Base-by-base conservation (phyloP, 140 eudicot genomes). In the Stevia rebaudiana region DNA sequence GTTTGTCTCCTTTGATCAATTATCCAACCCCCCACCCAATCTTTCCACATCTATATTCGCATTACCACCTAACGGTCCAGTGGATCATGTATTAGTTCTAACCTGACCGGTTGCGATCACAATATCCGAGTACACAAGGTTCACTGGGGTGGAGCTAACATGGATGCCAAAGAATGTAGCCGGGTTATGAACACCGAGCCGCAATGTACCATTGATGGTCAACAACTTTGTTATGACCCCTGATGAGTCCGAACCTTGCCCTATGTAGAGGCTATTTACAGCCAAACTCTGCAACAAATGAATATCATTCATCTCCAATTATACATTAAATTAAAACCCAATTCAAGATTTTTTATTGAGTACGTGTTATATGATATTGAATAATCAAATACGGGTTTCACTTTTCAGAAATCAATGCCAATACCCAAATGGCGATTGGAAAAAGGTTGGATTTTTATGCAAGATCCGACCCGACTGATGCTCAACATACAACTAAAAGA, bases 151-250 rank as follows among this genome's bases (percentile, higher is more conserved):
- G 22, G 99, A 84, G 79, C 84, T 76, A 67, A 94, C 97, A 78
- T 86, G 96, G 63, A 94, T 86, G 42, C 99, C 99, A 22, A 79
- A 94, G 64, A 94, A 94, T 6, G 99, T 81, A 28, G 95, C 99
- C 63, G 97, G 95, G 69, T 94, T 94, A 78, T 88, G 83, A 58
- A 94, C 70, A 61, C 80, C 78, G 31, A 94, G 56, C 75, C 82
- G 81, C 79, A 94, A 80, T 5, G 99, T 64, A 13, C 90, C 82
- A 47, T 94, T 94, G 69, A 94, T 61, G 2, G 94, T 85, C 46
- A 94, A 58, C 88, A 94, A 71, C 77, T 81, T 88, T 21, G 97
- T 88, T 36, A 82, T 85, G 54, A 94, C 95, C 5, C 99, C 99
- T 1, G 95, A 77, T 80, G 77, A 74, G 81, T 94, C 99, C 5